Percentiles rank a stretch among this genome's conserved stretches.
These are phyloP conservation scores for Mucor racemosus DNA, from an alignment of 371 early-diverging fungal species.

Conservation along the genomic window DNA sequence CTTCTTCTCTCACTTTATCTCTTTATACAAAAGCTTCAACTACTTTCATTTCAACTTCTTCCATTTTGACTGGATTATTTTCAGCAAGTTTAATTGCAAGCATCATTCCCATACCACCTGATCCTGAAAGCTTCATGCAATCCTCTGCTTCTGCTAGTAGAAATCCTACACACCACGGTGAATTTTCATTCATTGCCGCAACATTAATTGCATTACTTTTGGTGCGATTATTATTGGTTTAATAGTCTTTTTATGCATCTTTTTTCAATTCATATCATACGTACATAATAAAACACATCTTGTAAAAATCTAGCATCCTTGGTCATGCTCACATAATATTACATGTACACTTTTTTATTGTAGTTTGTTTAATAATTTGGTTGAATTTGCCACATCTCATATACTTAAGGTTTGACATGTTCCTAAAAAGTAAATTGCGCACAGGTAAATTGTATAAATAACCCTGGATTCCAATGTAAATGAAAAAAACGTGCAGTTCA, in stretches of 20 bases:
- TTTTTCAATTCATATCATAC: background rate
- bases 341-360: background rate
- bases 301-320: background rate
- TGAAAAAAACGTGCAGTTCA: too few relatives aligned
- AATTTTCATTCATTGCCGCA: constrained; percentile 3
- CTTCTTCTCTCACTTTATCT: background rate
- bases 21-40: too few relatives aligned
- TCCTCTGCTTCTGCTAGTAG: background rate
- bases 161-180: background rate
- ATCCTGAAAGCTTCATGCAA: background rate
- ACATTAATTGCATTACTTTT: constrained; percentile 7
- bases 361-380: background rate
- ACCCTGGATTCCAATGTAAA: too few relatives aligned
- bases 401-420: background rate
- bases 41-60: background rate
- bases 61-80: background rate
- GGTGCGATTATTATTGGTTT: constrained; percentile 6
- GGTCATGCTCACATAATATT: background rate
- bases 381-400: background rate
- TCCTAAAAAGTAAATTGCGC: background rate
- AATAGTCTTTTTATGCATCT: background rate
- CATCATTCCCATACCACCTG: constrained; percentile 8
- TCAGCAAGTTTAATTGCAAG: constrained; percentile 4
- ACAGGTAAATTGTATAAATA: background rate
- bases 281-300: too few relatives aligned